A percentile compares a stretch with the other conserved stretches of the same genome.
phyloP scores from a whole-genome alignment of 2,329 filamentous ascomycete genomes.

The Ustilaginoidea virens region DNA sequence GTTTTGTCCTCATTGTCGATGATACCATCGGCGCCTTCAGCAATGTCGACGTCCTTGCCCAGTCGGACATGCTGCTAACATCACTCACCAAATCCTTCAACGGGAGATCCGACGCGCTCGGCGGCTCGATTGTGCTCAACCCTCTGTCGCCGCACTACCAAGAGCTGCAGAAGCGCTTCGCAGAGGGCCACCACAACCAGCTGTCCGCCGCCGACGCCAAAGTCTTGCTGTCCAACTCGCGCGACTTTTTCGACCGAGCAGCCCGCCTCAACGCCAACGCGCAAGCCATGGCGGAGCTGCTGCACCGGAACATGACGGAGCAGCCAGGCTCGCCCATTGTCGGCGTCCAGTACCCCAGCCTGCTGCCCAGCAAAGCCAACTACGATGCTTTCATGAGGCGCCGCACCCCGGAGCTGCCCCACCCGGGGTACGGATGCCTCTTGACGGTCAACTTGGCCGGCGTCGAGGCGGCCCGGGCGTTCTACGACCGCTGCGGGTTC shows the following conservation, averaged over 20 bases:
- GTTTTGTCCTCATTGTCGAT: conserved; percentile 29
- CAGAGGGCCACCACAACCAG: conserved; percentile 24
- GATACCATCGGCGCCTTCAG: conserved; percentile 32
- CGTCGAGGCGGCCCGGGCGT: conserved; percentile 23
- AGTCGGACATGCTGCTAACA: conserved; percentile 33
- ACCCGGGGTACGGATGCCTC: conserved; percentile 39
- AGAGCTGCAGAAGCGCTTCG: conserved; percentile 16
- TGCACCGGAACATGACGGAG: conserved; percentile 15
- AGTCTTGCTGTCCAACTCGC: conserved; percentile 28
- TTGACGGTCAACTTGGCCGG: conserved; percentile 33
- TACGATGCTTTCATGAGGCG: conserved; percentile 21
- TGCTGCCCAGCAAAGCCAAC: conserved; percentile 15
- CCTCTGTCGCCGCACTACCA: conserved; percentile 26
- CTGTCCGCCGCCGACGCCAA: conserved; percentile 30
- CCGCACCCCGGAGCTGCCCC: conserved; percentile 25
- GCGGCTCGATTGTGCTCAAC: conserved; percentile 33
- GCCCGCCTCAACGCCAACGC: conserved; percentile 27
- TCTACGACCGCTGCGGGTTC: conserved; percentile 33
- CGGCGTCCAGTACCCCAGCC: conserved; percentile 28
- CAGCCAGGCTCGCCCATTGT: conserved; percentile 18
- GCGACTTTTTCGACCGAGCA: conserved; percentile 25
- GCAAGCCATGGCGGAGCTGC: conserved; percentile 22
- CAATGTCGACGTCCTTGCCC: conserved; percentile 33
- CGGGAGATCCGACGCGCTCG: conserved; percentile 40
- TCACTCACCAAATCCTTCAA: conserved; percentile 44